Evolutionary conservation across 2,329 filamentous ascomycete genomes (phyloP).

Genomic region (Cadophora luteo-olivacea): DNA sequence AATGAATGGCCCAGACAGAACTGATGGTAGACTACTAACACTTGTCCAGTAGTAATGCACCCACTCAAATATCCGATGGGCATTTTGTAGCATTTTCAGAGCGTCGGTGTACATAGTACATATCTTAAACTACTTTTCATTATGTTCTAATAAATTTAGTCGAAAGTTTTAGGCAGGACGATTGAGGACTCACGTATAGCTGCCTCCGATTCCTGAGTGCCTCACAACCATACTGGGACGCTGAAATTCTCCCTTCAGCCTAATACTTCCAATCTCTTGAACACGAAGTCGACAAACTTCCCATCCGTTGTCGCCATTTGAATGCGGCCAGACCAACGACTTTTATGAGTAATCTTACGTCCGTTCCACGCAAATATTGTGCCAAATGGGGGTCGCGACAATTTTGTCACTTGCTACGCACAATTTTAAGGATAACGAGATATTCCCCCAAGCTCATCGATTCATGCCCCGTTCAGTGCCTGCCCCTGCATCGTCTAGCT

Average conservation of each 20-base stretch:
- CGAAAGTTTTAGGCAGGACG: neutral
- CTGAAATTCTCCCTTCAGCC: neutral
- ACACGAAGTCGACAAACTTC: neutral
- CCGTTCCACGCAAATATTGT: too few relatives aligned
- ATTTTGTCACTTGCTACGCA: too few relatives aligned
- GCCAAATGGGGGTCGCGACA: too few relatives aligned
- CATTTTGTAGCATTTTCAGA: too few relatives aligned
- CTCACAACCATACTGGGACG: neutral
- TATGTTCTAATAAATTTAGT: too few relatives aligned
- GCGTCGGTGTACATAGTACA: too few relatives aligned
- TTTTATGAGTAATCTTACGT: neutral
- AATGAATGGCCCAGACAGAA: too few relatives aligned
- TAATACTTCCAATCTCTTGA: neutral
- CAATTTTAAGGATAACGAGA: neutral
- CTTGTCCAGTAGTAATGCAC: too few relatives aligned
- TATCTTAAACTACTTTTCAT: too few relatives aligned
- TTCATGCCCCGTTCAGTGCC: neutral
- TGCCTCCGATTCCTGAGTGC: too few relatives aligned
- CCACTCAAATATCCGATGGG: too few relatives aligned
- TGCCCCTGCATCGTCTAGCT: neutral
- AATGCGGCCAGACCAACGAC: neutral
- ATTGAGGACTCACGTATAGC: neutral
- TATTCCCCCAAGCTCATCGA: neutral
- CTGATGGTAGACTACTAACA: too few relatives aligned
- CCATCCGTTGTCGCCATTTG: neutral